Evolutionary conservation across 352 stramenopile genomes (phyloP), one percentile per base, ranked within the genome.

Genomic region (Phytophthora ohioensis): DNA sequence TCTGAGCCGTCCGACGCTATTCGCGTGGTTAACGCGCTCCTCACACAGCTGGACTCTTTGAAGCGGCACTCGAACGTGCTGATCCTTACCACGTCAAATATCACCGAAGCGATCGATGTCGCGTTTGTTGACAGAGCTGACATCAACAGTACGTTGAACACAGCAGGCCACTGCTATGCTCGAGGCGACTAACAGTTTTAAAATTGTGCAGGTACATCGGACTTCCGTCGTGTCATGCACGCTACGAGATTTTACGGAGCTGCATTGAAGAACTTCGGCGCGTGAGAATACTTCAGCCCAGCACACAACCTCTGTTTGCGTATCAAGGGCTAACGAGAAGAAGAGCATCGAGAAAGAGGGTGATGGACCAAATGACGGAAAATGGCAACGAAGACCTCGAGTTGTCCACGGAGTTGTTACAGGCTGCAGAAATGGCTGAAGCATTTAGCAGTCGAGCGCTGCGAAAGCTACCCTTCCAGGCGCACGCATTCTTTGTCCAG

Each of bases 61-160:
- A 88, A 92, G 70, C 74, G 80, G 6, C 86, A 88, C 63, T 70
- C 83, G 0, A 98, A 98, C 60, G 92, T 98, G 17, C 69, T 98
- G 36, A 72, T 98, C 5, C 75, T 98, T n/a, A 97, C 93, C 3
- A 98, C 95, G 0, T 97, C 90, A 27, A 98, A 98, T 62, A 91
- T 98, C 59, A 98, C 91, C 0, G 84, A 93, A 47, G 89, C 85
- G 4, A 97, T 98, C 32, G 95, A 98, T 65, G 71, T 92, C 5
- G 95, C 95, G 1, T 98, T 98, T 74, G 78, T 98, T 12, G 94
- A 98, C 62, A 82, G 95, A 38, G 92, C 91, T n/a, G 95, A 98
- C 63, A 90, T 98, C 56, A 98, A 97, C 79, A 97, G 73, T 97
- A 88, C 80, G 84, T 82, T 21, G 8, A 46, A 17, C 10, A 52